Evolutionary conservation across 169 alveolate genomes (phyloP).

Genomic region (Cyclospora cayetanensis): DNA sequence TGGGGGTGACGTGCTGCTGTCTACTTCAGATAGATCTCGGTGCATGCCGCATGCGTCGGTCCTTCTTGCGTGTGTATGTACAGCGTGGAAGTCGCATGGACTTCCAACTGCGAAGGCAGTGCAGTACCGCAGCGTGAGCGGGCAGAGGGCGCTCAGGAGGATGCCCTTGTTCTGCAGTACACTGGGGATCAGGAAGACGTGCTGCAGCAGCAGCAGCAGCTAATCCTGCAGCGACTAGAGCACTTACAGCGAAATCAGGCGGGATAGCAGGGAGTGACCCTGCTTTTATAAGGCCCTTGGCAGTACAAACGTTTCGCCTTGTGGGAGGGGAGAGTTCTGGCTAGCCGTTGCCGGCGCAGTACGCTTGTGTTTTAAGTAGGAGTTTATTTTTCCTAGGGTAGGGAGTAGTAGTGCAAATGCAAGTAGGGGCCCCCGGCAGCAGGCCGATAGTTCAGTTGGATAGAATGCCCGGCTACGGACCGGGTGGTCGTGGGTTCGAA

Average conservation of each 20-base stretch:
- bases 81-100: constrained; percentile 47
- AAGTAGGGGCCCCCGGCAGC: too few species aligned
- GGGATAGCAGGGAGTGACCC: too few species aligned
- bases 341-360: too few species aligned
- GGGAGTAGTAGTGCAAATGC: too few species aligned
- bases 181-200: background rate
- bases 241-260: constrained; percentile 5
- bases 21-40: too few species aligned
- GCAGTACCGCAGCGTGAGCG: constrained; percentile 12
- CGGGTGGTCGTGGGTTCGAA: constrained; percentile 90
- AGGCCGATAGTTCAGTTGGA: constrained; percentile 89
- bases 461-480: constrained; percentile 88
- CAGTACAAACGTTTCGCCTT: too few species aligned
- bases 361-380: too few species aligned
- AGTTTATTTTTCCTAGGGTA: too few species aligned
- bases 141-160: background rate
- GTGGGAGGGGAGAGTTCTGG: too few species aligned
- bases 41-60: background rate
- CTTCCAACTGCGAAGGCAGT: background rate
- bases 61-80: background rate
- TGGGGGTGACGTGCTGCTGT: background rate
- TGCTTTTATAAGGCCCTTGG: too few species aligned
- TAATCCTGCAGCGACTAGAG: constrained; percentile 23
- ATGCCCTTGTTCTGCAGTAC: background rate
- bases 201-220: constrained; percentile 53